phyloP scores from a whole-genome alignment of 345 rosid genomes.

The Pistacia integerrima region DNA sequence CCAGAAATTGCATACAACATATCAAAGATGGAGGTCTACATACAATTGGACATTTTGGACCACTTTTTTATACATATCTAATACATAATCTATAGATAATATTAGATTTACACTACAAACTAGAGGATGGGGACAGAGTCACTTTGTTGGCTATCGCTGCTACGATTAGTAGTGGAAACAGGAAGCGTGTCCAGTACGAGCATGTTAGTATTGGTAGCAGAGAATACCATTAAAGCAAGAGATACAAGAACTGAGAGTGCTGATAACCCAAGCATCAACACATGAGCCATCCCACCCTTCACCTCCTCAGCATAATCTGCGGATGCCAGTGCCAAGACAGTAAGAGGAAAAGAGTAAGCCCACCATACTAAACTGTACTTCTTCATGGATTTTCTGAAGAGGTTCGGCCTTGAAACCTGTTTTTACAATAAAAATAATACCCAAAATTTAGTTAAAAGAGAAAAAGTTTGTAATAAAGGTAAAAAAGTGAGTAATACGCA shows the following conservation, averaged over 20 bases:
- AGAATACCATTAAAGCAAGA: conserved; percentile 24
- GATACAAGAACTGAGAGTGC: conserved; percentile 36
- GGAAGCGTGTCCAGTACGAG: not conserved
- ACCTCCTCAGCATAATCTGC: conserved; percentile 35
- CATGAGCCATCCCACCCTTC: conserved; percentile 29
- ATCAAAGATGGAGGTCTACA: no score
- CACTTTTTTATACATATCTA: no score
- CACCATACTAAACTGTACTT: conserved; percentile 45
- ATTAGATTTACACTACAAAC: not conserved
- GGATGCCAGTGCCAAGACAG: conserved; percentile 38
- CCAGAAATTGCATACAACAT: no score
- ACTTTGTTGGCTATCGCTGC: not conserved
- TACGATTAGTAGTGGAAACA: not conserved
- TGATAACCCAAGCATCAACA: conserved; percentile 30
- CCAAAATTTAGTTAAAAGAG: not conserved
- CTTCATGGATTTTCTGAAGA: conserved; percentile 45
- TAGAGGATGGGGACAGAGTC: not conserved
- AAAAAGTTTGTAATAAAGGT: no score
- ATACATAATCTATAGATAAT: not conserved
- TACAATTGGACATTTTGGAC: no score
- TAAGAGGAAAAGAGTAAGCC: conserved; percentile 49
- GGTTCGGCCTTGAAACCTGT: conserved; percentile 35
- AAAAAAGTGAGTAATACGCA: no score
- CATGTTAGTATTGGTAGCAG: conserved; percentile 17
- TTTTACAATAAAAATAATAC: not conserved